Conservation (phyloP, 352 stramenopile genomes). For the Peronosclerospora sorghi region DNA sequence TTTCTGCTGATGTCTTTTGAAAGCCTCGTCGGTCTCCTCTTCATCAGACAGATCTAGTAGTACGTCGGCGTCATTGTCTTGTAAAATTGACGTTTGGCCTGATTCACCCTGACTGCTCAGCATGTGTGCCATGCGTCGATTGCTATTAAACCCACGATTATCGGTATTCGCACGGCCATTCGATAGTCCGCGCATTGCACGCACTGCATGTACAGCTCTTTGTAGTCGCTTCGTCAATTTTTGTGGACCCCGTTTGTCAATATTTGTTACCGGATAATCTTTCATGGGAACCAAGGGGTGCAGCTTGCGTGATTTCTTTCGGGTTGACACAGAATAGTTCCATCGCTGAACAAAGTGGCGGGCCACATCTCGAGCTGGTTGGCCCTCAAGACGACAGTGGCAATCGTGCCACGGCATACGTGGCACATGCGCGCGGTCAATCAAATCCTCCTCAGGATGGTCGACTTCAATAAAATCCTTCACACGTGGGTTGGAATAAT, state of each 20-base stretch:
- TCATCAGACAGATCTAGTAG: constrained; percentile 17
- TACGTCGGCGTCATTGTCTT: constrained; percentile 10
- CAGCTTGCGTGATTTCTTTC: constrained; percentile 64
- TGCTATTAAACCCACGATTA: constrained; percentile 32
- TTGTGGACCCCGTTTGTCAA: constrained; percentile 28
- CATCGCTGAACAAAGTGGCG: constrained; percentile 83
- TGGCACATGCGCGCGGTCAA: constrained; percentile 55
- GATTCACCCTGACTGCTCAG: constrained; percentile 19
- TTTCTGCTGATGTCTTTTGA: constrained; percentile 21
- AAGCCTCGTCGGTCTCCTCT: constrained; percentile 19
- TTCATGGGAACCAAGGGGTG: constrained; percentile 72
- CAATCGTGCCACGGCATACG: constrained; percentile 84
- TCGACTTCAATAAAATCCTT: constrained; percentile 81
- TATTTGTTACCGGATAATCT: constrained; percentile 28
- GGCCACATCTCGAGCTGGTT: constrained; percentile 69
- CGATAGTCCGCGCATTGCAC: constrained; percentile 28
- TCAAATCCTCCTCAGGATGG: constrained; percentile 58
- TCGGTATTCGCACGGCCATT: constrained; percentile 15
- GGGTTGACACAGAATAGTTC: constrained; percentile 80
- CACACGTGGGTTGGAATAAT: constrained; percentile 77
- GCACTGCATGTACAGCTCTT: constrained; percentile 52
- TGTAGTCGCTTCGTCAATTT: constrained; percentile 46
- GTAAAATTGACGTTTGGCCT: constrained; percentile 11
- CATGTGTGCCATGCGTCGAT: constrained; percentile 26
- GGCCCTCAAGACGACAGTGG: constrained; percentile 69